Conservation (phyloP, 345 rosid species). For the Brassica napus region DNA sequence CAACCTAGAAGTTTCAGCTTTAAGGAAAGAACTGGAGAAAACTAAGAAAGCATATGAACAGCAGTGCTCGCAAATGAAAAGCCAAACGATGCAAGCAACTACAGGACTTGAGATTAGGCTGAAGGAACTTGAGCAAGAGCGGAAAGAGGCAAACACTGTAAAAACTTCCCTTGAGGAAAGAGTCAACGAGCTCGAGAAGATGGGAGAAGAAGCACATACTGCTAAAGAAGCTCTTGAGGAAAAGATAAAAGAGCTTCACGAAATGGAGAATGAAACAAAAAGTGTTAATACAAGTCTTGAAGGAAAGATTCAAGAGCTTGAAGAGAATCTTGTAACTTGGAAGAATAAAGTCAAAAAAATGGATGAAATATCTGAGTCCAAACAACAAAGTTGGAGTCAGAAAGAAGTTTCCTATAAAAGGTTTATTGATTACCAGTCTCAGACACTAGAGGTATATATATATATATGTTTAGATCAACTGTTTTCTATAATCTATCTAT, state of each 20-base stretch:
- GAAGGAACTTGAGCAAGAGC: slow-evolving; percentile 59
- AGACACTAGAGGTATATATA: slow-evolving; percentile 47
- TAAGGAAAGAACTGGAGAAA: neutral
- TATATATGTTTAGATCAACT: slow-evolving; percentile 26
- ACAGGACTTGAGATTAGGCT: slow-evolving; percentile 47
- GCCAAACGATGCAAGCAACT: slow-evolving; percentile 41
- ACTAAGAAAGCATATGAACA: neutral
- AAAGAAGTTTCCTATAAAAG: slow-evolving; percentile 49
- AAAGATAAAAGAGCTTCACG: slow-evolving; percentile 53
- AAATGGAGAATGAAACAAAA: slow-evolving; percentile 63
- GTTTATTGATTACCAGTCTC: slow-evolving; percentile 51
- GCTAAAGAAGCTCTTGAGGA: slow-evolving; percentile 45
- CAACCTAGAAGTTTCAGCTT: slow-evolving; percentile 5
- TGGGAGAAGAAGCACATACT: slow-evolving; percentile 57
- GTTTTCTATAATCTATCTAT: neutral
- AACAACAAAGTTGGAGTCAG: slow-evolving; percentile 49
- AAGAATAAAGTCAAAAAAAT: slow-evolving; percentile 49
- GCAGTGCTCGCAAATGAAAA: neutral
- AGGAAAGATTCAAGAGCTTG: slow-evolving; percentile 55
- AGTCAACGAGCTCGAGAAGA: slow-evolving; percentile 56
- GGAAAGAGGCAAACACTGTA: slow-evolving; percentile 51
- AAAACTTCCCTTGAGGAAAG: slow-evolving; percentile 47
- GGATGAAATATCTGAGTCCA: slow-evolving; percentile 50
- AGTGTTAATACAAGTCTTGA: slow-evolving; percentile 46
- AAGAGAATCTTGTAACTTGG: slow-evolving; percentile 42